These are phyloP conservation scores for Orbilia javanica DNA, from an alignment of 2,329 filamentous ascomycete genomes.

Conservation along the genomic window DNA sequence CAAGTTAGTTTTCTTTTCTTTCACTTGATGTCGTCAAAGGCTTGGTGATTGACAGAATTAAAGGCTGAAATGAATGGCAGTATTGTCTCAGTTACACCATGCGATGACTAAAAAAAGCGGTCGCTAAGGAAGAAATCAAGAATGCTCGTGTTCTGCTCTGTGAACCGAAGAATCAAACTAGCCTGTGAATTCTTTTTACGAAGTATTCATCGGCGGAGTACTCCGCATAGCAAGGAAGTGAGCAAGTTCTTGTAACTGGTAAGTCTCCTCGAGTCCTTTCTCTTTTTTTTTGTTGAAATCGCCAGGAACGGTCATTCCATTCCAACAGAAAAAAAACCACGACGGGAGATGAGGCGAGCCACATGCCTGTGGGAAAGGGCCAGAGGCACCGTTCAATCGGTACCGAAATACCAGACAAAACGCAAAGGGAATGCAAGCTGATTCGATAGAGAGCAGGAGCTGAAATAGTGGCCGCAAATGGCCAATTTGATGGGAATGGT, in stretches of 20 bases:
- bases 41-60: not conserved
- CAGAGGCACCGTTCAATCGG: conserved; percentile 35
- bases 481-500: conserved; percentile 42
- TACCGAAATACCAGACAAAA: conserved; percentile 25
- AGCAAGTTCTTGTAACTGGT: too few relatives aligned
- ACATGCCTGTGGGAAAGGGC: conserved; percentile 24
- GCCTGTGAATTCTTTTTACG: conserved; percentile 14
- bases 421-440: conserved; percentile 18
- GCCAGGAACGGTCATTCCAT: conserved; percentile 40
- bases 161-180: conserved; percentile 36
- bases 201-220: conserved; percentile 21
- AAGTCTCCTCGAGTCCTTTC: not conserved
- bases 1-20: too few relatives aligned
- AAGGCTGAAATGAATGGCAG: conserved; percentile 1
- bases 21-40: not conserved
- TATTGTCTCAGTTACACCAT: conserved; percentile 54
- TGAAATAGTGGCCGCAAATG: conserved; percentile 35
- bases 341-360: conserved; percentile 32
- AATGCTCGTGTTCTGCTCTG: not conserved
- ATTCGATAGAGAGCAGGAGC: conserved; percentile 30
- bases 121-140: conserved; percentile 3
- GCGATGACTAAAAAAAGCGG: conserved; percentile 43
- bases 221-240: conserved; percentile 4
- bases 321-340: conserved; percentile 26
- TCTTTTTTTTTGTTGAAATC: conserved; percentile 15